Evolutionary conservation across 495 filamentous ascomycete species (phyloP), one percentile per base, ranked within the genome.

Genomic region (Xylaria grammica): DNA sequence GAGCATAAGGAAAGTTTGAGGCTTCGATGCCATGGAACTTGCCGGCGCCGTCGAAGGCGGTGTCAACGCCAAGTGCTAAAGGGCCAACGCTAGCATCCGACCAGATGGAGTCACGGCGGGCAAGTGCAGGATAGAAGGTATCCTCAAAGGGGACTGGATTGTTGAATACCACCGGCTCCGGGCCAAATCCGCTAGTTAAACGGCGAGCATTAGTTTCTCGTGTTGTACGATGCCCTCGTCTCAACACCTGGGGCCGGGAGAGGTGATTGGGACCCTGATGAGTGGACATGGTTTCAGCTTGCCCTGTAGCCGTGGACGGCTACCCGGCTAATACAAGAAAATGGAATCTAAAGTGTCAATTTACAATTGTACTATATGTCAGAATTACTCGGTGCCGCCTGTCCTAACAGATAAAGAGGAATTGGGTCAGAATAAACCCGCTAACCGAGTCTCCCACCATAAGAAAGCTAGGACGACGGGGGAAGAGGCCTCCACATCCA

Each of bases 41-140:
- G n/a, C 57, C 62, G 29, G 53, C 7, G n/a, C 24, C 42, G 11
- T 46, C 44, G n/a, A 59, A 22, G 1, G 30, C 53, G 44, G 60
- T 59, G 9, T n/a, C n/a, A n/a, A 42, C n/a, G 34, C 46, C 34
- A 1, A 72, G 24, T 19, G 68, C 46, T 24, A 60, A 19, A 4
- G 42, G 46, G 5, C 51, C 60, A 27, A n/a, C 58, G 29, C 67
- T 32, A 0, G 50, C 11, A 7, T 70, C 65, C 29, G 40, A 44
- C 65, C 61, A 69, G 17, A 50, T 22, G 4, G 62, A 63, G 55
- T 66, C 51, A 7, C 22, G 60, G n/a, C 40, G 63, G 7, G 45
- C 15, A 17, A 62, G 53, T 9, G 44, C 15, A 11, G 30, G 30
- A 20, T 61, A 61, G n/a, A 26, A 26, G 20, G 19, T 0, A 11